Conservation (phyloP, 805 yeast genomes). For the Candida easanensis region DNA sequence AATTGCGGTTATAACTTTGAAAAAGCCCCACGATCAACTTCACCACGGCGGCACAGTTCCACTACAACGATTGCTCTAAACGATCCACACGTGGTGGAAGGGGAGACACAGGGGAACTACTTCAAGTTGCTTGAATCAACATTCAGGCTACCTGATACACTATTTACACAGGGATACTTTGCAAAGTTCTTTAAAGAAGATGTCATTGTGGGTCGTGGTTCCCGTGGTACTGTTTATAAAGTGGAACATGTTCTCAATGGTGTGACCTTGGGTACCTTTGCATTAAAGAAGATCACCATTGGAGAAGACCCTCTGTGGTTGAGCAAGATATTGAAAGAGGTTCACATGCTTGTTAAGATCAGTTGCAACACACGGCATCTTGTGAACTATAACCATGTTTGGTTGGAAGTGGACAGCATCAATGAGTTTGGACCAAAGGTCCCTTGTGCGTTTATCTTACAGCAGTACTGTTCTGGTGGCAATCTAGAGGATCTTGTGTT, state of each 20-base stretch:
- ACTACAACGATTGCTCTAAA: neutral
- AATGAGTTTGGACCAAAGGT: conserved; percentile 52
- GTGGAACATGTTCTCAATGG: conserved; percentile 80
- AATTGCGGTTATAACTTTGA: conserved; percentile 15
- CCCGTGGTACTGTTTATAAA: conserved; percentile 79
- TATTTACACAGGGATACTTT: conserved; percentile 83
- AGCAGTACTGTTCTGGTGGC: conserved; percentile 89
- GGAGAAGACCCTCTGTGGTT: conserved; percentile 74
- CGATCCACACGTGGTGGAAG: neutral
- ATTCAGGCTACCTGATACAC: conserved; percentile 40
- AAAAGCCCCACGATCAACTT: neutral
- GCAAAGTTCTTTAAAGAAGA: conserved; percentile 63
- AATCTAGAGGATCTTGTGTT: conserved; percentile 68
- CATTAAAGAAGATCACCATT: conserved; percentile 79
- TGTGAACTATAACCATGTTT: conserved; percentile 85
- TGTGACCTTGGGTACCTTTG: conserved; percentile 72
- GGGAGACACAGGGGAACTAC: conserved; percentile 16
- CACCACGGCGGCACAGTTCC: conserved; percentile 1
- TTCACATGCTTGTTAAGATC: conserved; percentile 55
- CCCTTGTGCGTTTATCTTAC: conserved; percentile 77
- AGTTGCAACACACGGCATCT: conserved; percentile 55
- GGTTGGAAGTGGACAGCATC: conserved; percentile 70
- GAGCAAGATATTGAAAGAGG: conserved; percentile 72
- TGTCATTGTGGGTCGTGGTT: conserved; percentile 71
- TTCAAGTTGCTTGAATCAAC: conserved; percentile 23